Base-by-base conservation (phyloP, 257 asterid genomes). In the Nemophila menziesii region DNA sequence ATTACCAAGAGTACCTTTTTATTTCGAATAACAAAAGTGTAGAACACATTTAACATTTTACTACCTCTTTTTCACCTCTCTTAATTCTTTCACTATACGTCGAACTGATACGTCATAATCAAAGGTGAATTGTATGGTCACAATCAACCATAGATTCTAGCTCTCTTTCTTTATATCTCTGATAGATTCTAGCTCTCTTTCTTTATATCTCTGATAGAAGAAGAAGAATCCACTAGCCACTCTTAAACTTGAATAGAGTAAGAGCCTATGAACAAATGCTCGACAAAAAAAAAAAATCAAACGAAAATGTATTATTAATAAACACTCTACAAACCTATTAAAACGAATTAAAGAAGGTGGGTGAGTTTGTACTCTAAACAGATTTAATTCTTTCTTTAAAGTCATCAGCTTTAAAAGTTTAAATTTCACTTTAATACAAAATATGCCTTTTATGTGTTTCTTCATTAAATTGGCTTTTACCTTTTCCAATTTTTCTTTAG, bases 101-200 rank as follows among this genome's bases (percentile, higher is more conserved):
- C 16, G 12, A 44, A 48, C 40, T 55, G 67, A 65, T 23, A 55
- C 13, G 65, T 61, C 74, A 45, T 57, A 13, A 34, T 69, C 71
- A 43, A 46, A 43, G 47, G 50, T 56, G 14, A 49, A 44, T 20
- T 42, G 70, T 62, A 19, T 54, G 22, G 74, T 67, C 70, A 51
- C 64, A 14, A 41, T 67, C 70, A 62, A n/a, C 66, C 68, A 27
- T 55, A 55, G 55, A 50, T 58, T 57, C 43, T 56, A 23, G 43
- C 51, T 20, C 39, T 48, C 46, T 9, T 24, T 23, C 40, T 26
- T 41, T 42, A 26, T 15, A 17, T 16, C 46, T 18, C 42, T 39
- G 38, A 5, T 27, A 29, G 37, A 16, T 58, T 57, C 43, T 56
- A 23, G 43, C 51, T 20, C 39, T 48, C 46, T 9, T 24, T 23